Evolutionary conservation across 495 filamentous ascomycete genomes (phyloP).

Genomic region (Hypoxylon intermedium): DNA sequence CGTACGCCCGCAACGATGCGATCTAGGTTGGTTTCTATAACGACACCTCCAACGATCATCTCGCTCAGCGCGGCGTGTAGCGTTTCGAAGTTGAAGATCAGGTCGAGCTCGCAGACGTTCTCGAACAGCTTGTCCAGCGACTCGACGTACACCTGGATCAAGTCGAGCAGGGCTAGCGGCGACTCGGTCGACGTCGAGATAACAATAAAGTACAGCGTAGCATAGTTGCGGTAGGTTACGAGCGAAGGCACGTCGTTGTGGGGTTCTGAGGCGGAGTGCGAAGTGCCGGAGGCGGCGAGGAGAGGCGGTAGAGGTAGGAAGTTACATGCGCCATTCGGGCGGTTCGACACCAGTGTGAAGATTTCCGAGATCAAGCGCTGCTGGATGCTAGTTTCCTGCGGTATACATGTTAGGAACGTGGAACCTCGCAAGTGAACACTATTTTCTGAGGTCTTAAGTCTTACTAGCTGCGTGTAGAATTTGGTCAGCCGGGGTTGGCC

Average conservation of each 20-base stretch:
- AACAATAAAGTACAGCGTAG: slow-evolving; percentile 97
- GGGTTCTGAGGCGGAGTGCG: slow-evolving; percentile 66
- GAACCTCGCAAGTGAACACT: background rate
- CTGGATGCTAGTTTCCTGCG: slow-evolving; percentile 89
- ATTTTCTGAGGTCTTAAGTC: slow-evolving; percentile 12
- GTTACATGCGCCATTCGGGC: slow-evolving; percentile 88
- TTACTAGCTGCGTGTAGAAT: slow-evolving; percentile 97
- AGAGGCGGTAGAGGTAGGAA: slow-evolving; percentile 77
- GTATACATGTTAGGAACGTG: slow-evolving; percentile 22
- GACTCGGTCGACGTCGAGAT: slow-evolving; percentile 98
- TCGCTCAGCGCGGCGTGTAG: slow-evolving; percentile 89
- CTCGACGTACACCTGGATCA: slow-evolving; percentile 98
- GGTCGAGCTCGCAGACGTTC: slow-evolving; percentile 96
- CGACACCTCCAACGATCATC: slow-evolving; percentile 96
- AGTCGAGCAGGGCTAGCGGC: slow-evolving; percentile 90
- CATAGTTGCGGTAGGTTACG: slow-evolving; percentile 97
- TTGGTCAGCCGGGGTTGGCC: slow-evolving; percentile 96
- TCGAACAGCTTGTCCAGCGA: slow-evolving; percentile 93
- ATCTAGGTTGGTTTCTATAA: slow-evolving; percentile 89
- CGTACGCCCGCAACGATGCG: slow-evolving; percentile 86
- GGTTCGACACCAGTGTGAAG: slow-evolving; percentile 93
- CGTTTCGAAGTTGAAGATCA: slow-evolving; percentile 99
- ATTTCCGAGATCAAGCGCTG: slow-evolving; percentile 97
- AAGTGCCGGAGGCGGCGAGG: slow-evolving; percentile 56
- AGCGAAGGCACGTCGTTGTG: slow-evolving; percentile 91